Base-by-base conservation (phyloP, 2,329 filamentous ascomycete genomes). In the Ilyonectria mors-panacis region DNA sequence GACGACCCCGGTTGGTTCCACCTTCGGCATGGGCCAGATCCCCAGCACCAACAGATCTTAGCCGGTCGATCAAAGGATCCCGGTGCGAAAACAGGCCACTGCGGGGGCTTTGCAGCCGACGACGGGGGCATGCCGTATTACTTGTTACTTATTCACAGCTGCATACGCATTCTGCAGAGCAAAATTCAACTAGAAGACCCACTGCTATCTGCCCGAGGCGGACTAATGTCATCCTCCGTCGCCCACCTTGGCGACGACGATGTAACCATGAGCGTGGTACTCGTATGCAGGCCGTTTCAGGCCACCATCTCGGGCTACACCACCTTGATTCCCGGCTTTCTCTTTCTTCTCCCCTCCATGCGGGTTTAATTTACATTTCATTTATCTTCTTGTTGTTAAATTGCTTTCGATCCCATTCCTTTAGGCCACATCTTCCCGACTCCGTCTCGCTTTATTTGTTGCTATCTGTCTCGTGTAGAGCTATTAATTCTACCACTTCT, bases 281-380 rank as follows among this genome's bases (percentile, higher is more conserved):
- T 35, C 33, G 26, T 53, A 58, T 48, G 56, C 35, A 28, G 57
- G 33, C 19, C n/a, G 48, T 67, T 65, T 65, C 61, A 67, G 63
- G 53, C 54, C 19, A 4, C 44, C 19, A 42, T 30, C 44, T 39
- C 17, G 39, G 26, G 17, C 21, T 15, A 15, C 39, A n/a, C 8
- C 39, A 42, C 39, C 6, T n/a, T 42, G n/a, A 6, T 42, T 42
- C 17, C 39, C 39, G 15, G 15, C 8, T 59, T 59, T 30, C 48
- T 50, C 59, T 59, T 59, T 51, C 21, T 26, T 42, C 21, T 42
- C 8, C 39, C 15, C 39, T n/a, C n/a, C 8, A n/a, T 17, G 6
- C 39, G 39, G 17, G 5, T 42, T 17, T 42, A 42, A 15, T 42
- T 42, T 17, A n/a, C 39, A 6, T 2, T 8, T 5, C 7, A n/a